Percentiles rank a stretch among this genome's conserved stretches.
Conservation (phyloP, 768 basidiomycete genomes). For the Lactifluus echinatus region DNA sequence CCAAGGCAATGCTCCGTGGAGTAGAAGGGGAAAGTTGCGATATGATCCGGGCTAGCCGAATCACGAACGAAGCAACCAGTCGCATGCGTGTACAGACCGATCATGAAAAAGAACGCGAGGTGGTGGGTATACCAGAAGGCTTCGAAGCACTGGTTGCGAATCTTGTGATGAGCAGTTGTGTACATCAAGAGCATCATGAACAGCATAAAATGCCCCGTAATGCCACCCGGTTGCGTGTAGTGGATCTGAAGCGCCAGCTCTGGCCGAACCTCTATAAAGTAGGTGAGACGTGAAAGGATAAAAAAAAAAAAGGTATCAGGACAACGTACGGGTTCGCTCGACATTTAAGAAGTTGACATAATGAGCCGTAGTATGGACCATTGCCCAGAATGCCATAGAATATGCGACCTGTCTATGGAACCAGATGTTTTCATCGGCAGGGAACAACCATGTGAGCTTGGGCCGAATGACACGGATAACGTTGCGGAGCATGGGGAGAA, state of each 20-base stretch:
- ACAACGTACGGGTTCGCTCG: constrained; percentile 67
- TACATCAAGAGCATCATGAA: constrained; percentile 92
- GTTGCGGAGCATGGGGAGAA: constrained; percentile 86
- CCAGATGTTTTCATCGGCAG: constrained; percentile 94
- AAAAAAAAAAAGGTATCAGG: not conserved
- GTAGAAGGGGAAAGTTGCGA: constrained; percentile 76
- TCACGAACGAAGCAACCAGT: constrained; percentile 95
- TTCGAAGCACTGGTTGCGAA: constrained; percentile 86
- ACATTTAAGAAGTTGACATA: constrained; percentile 93
- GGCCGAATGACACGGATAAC: constrained; percentile 79
- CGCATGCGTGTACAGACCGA: constrained; percentile 83
- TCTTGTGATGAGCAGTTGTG: constrained; percentile 81
- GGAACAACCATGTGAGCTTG: constrained; percentile 71
- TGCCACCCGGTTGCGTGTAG: constrained; percentile 82
- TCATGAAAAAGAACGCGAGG: constrained; percentile 89
- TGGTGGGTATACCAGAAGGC: constrained; percentile 98
- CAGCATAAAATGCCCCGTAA: constrained; percentile 94
- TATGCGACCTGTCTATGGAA: constrained; percentile 94
- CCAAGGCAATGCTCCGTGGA: constrained; percentile 81
- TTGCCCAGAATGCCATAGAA: constrained; percentile 86
- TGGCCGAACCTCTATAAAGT: constrained; percentile 61
- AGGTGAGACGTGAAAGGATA: not conserved
- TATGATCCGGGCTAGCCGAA: constrained; percentile 62
- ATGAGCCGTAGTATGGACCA: constrained; percentile 90
- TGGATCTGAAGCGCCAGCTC: constrained; percentile 76